These are phyloP conservation scores for Psilocybe cyanescens DNA, from an alignment of 768 basidiomycete genomes.

Conservation along the genomic window DNA sequence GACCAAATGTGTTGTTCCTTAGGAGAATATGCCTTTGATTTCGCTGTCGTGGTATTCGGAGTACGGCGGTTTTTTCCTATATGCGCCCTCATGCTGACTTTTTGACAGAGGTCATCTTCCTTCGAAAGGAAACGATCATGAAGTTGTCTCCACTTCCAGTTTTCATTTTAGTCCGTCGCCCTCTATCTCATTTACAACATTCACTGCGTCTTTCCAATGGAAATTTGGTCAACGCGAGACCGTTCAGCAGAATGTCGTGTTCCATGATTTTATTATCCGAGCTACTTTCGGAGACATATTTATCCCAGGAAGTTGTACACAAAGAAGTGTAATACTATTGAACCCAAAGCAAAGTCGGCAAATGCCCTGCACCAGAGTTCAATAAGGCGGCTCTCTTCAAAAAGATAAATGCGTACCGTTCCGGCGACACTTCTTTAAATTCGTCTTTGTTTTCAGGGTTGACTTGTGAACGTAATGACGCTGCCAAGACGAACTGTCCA, in stretches of 20 bases:
- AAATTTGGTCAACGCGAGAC: not conserved
- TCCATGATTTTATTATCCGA: slow-evolving; percentile 3
- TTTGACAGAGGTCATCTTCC: slow-evolving; percentile 64
- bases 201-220: not conserved
- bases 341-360: slow-evolving; percentile 95
- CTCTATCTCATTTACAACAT: not conserved
- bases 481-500: slow-evolving; percentile 95
- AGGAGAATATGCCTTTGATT: slow-evolving; percentile 90
- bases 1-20: not conserved
- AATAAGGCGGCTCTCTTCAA: not conserved
- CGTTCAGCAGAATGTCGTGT: not conserved
- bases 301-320: slow-evolving; percentile 98
- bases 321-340: slow-evolving; percentile 96
- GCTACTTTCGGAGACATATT: slow-evolving; percentile 18
- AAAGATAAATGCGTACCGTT: slow-evolving; percentile 62
- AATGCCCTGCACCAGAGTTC: slow-evolving; percentile 73
- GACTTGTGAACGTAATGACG: slow-evolving; percentile 90
- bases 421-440: slow-evolving; percentile 92
- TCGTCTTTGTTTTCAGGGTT: slow-evolving; percentile 81
- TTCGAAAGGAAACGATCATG: slow-evolving; percentile 63
- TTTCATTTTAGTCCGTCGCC: not conserved
- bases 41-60: slow-evolving; percentile 82
- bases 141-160: not conserved
- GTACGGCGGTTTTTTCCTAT: slow-evolving; percentile 44
- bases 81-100: not conserved